Percentiles rank a stretch among this genome's conserved stretches.
Evolutionary conservation across 345 rosid genomes (phyloP).

Genomic region (Hevea brasiliensis): DNA sequence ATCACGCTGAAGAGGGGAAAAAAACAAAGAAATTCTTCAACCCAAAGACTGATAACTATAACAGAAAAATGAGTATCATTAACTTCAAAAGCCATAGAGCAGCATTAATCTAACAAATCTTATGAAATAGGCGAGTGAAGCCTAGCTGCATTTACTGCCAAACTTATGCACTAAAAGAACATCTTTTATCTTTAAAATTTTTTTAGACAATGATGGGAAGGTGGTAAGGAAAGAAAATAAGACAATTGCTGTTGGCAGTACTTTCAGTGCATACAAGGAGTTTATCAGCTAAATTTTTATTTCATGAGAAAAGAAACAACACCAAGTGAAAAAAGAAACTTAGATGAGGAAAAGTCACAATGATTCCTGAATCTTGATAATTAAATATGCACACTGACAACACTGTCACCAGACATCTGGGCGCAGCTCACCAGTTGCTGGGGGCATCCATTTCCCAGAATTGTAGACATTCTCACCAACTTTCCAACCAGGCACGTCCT

Average conservation of each 20-base stretch:
- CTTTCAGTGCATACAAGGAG: slow-evolving; percentile 1
- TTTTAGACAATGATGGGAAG: background rate
- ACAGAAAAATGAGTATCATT: background rate
- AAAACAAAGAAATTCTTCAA: no score
- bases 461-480: slow-evolving; percentile 94
- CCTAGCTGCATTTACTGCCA: background rate
- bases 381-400: background rate
- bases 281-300: slow-evolving; percentile 14
- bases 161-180: background rate
- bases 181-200: background rate
- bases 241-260: background rate
- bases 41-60: background rate
- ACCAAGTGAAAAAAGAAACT: slow-evolving; percentile 9
- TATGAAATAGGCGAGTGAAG: background rate
- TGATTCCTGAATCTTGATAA: background rate
- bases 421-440: slow-evolving; percentile 97
- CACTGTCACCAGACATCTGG: slow-evolving; percentile 86
- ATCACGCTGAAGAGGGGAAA: no score
- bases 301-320: slow-evolving; percentile 6
- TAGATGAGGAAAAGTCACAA: background rate
- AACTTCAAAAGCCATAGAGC: background rate
- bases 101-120: background rate
- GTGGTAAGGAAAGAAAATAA: background rate
- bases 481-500: slow-evolving; percentile 99
- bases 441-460: slow-evolving; percentile 98